A percentile compares a stretch with the other conserved stretches of the same genome.
Conservation (phyloP, 805 yeast genomes). For the Saccharomycopsis fodiens region DNA sequence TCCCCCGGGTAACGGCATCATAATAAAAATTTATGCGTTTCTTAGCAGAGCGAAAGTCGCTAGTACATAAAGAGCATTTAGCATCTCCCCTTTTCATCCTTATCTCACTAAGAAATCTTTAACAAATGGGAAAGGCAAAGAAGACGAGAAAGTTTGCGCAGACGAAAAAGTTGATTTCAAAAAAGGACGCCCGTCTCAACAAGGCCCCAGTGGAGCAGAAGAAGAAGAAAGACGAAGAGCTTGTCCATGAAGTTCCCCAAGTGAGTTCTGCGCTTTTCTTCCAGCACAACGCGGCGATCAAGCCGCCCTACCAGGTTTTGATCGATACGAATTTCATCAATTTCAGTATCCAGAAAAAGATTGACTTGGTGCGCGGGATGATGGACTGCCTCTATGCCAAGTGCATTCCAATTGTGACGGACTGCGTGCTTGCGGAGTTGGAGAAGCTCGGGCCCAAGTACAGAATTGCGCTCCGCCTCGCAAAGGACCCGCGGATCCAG, state of each 20-base stretch:
- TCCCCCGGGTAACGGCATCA: too few relatives aligned
- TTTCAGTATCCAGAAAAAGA: slow-evolving; percentile 91
- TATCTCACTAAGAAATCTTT: too few relatives aligned
- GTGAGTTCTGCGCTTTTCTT: slow-evolving; percentile 93
- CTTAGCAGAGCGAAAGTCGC: too few relatives aligned
- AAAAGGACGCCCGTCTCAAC: slow-evolving; percentile 60
- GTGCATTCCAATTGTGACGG: slow-evolving; percentile 92
- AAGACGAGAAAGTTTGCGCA: slow-evolving; percentile 96
- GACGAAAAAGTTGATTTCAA: slow-evolving; percentile 72
- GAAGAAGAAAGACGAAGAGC: slow-evolving; percentile 61
- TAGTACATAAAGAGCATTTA: too few relatives aligned
- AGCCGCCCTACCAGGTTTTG: slow-evolving; percentile 96
- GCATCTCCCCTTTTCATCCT: too few relatives aligned
- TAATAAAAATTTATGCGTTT: background rate
- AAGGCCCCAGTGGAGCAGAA: slow-evolving; percentile 35
- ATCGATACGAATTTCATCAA: slow-evolving; percentile 96
- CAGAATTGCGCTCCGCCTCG: slow-evolving; percentile 85
- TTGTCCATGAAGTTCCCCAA: slow-evolving; percentile 74
- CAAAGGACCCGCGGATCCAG: slow-evolving; percentile 87
- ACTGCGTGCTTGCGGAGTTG: slow-evolving; percentile 96
- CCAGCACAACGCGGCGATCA: slow-evolving; percentile 87
- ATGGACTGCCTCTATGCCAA: slow-evolving; percentile 94
- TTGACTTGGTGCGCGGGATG: slow-evolving; percentile 91
- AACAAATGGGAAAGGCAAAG: slow-evolving; percentile 86
- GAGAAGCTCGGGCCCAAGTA: slow-evolving; percentile 94